Percentiles rank a stretch among this genome's conserved stretches.
Conservation (phyloP, 2,329 filamentous ascomycete species). For the Chaetothyriales sp. region DNA sequence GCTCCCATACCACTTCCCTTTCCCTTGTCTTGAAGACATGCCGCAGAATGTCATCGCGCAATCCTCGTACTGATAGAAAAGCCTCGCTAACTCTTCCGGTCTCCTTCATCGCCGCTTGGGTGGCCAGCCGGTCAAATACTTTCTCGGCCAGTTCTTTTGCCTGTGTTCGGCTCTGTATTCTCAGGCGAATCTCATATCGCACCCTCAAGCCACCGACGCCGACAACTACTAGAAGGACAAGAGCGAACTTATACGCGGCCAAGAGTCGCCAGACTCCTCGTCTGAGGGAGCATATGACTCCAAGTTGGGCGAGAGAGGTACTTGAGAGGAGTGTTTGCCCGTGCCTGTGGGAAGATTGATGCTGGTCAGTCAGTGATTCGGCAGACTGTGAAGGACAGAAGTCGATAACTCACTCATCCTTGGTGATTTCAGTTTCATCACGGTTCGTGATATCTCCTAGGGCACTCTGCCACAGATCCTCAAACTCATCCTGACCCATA, state of each 20-base stretch:
- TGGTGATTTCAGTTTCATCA: conserved; percentile 44
- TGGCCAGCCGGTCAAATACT: conserved; percentile 69
- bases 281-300: conserved; percentile 51
- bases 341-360: conserved; percentile 14
- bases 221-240: conserved; percentile 32
- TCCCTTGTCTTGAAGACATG: conserved; percentile 62
- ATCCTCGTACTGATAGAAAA: conserved; percentile 73
- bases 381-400: conserved; percentile 6
- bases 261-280: conserved; percentile 33
- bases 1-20: conserved; percentile 69
- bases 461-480: conserved; percentile 52
- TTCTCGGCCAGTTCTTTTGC: conserved; percentile 48
- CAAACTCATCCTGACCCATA: conserved; percentile 77
- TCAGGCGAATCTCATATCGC: conserved; percentile 42
- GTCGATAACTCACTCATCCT: conserved; percentile 41
- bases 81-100: conserved; percentile 52
- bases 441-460: conserved; percentile 36
- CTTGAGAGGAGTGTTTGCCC: conserved; percentile 57
- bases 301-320: conserved; percentile 80
- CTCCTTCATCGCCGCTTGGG: conserved; percentile 67
- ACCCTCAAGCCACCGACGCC: conserved; percentile 44
- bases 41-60: conserved; percentile 79
- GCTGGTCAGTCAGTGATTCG: conserved; percentile 17
- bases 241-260: conserved; percentile 36
- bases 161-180: background rate